Percentiles rank a stretch among this genome's conserved stretches.
Conservation (phyloP, 1,139 yeast species). For the Petasospora rhodanensis region DNA sequence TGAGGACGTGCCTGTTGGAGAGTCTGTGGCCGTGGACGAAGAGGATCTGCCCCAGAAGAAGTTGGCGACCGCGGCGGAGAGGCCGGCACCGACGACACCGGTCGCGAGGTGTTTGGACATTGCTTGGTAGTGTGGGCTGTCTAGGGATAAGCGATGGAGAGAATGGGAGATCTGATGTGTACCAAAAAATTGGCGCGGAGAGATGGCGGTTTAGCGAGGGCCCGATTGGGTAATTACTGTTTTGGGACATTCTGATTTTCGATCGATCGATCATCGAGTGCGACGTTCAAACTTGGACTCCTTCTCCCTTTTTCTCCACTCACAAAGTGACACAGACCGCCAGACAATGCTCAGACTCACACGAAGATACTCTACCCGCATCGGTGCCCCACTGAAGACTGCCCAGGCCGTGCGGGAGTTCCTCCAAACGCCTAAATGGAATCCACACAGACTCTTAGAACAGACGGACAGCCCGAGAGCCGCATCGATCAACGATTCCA, state of each 20-base stretch:
- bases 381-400: background rate
- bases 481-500: constrained; percentile 8
- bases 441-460: constrained; percentile 20
- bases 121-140: too few relatives aligned
- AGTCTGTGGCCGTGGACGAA: constrained; percentile 7
- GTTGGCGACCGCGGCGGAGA: constrained; percentile 21
- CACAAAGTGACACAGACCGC: too few relatives aligned
- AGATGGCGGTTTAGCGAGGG: too few relatives aligned
- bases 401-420: constrained; percentile 1
- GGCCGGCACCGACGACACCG: constrained; percentile 20
- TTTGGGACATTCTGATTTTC: too few relatives aligned
- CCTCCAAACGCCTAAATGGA: constrained; percentile 23
- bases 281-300: too few relatives aligned
- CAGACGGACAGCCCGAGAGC: constrained; percentile 5
- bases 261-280: too few relatives aligned
- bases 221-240: too few relatives aligned
- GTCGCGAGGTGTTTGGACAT: constrained; percentile 19
- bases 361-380: constrained; percentile 3
- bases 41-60: constrained; percentile 24
- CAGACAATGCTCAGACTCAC: constrained; percentile 4
- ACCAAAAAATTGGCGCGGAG: too few relatives aligned
- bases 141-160: too few relatives aligned
- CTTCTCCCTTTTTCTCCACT: too few relatives aligned
- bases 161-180: too few relatives aligned
- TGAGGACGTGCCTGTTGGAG: constrained; percentile 3